Evolutionary conservation across 306 rosid genomes (phyloP).

Genomic region (Leucaena leucocephala): DNA sequence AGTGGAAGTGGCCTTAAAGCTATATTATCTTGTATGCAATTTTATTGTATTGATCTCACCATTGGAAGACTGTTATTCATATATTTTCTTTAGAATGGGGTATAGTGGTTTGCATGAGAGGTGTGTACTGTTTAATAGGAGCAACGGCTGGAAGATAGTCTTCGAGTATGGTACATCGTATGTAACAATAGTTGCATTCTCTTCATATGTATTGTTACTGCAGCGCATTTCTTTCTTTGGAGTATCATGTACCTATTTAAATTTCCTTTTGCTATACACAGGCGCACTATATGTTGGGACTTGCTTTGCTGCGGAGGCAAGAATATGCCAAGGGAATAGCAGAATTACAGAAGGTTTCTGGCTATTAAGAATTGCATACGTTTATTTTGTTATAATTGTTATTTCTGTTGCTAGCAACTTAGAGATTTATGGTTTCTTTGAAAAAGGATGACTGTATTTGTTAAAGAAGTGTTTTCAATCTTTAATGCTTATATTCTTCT

Average conservation of each 20-base stretch:
- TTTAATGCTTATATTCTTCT: neutral
- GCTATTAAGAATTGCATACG: too few species aligned
- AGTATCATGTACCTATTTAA: slow-evolving; percentile 26
- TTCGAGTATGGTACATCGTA: slow-evolving; percentile 12
- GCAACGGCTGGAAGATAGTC: slow-evolving; percentile 6
- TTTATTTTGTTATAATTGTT: slow-evolving; percentile 26
- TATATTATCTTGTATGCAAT: slow-evolving; percentile 11
- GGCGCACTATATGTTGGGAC: slow-evolving; percentile 96
- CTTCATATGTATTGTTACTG: neutral
- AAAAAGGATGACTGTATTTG: neutral
- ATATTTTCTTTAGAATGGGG: slow-evolving; percentile 7
- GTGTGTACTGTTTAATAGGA: neutral
- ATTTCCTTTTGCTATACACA: slow-evolving; percentile 39
- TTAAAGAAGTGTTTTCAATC: neutral
- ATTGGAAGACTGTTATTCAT: slow-evolving; percentile 12
- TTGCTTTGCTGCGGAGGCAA: slow-evolving; percentile 63
- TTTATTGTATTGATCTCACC: neutral
- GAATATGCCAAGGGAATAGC: slow-evolving; percentile 68
- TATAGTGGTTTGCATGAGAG: slow-evolving; percentile 21
- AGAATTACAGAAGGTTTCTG: slow-evolving; percentile 79
- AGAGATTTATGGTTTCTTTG: slow-evolving; percentile 21
- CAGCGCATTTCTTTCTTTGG: slow-evolving; percentile 16
- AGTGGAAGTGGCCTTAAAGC: neutral
- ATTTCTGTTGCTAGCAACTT: slow-evolving; percentile 6
- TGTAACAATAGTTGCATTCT: slow-evolving; percentile 21